A percentile compares a stretch with the other conserved stretches of the same genome.
These are phyloP conservation scores for Penicillium paneum DNA, from an alignment of 2,329 filamentous ascomycete species.

Conservation along the genomic window DNA sequence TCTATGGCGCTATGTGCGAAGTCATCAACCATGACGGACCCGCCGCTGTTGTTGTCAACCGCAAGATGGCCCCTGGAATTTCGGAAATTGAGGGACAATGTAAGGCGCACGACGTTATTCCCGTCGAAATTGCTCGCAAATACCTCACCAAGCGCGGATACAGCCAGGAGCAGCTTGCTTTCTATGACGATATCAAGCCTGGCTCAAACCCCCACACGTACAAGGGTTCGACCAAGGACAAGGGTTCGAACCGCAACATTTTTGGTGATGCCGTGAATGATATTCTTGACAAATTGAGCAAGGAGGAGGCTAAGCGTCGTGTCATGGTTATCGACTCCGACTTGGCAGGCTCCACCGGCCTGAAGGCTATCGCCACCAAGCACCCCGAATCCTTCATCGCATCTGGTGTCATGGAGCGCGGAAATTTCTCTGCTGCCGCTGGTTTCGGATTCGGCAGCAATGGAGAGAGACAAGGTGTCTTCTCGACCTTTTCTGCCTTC, in stretches of 20 bases:
- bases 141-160: conserved; percentile 41
- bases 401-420: conserved; percentile 42
- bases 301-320: conserved; percentile 36
- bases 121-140: conserved; percentile 36
- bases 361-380: conserved; percentile 36
- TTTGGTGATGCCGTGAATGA: conserved; percentile 41
- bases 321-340: conserved; percentile 44
- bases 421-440: conserved; percentile 42
- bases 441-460: conserved; percentile 40
- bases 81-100: conserved; percentile 35
- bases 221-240: conserved; percentile 35
- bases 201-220: conserved; percentile 34
- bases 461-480: conserved; percentile 37
- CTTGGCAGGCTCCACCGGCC: conserved; percentile 40
- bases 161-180: conserved; percentile 30
- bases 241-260: conserved; percentile 37
- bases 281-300: conserved; percentile 36
- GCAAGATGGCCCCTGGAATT: conserved; percentile 40
- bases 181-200: conserved; percentile 36
- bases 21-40: conserved; percentile 35
- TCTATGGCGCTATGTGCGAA: conserved; percentile 34
- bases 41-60: conserved; percentile 30
- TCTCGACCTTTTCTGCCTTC: conserved; percentile 44
- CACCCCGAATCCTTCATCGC: conserved; percentile 41
- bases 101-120: conserved; percentile 40